Conservation (phyloP, 139 green algal genomes). For the Chlamydomonas schloesseri region DNA sequence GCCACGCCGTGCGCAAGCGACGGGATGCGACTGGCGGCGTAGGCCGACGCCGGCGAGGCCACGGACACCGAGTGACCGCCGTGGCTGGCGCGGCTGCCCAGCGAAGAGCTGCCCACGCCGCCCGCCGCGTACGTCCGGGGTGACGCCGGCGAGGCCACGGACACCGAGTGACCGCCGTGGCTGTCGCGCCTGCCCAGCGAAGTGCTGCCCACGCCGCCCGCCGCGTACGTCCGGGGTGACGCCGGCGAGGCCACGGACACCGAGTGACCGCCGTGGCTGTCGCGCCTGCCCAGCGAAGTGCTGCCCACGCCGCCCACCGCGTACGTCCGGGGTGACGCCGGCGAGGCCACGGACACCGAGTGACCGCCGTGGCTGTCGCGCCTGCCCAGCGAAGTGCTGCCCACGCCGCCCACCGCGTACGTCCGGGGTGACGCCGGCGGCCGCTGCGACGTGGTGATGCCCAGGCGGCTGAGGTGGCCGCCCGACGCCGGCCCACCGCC, state of each 20-base stretch:
- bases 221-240: background rate
- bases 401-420: background rate
- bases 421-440: background rate
- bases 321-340: background rate
- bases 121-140: background rate
- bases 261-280: background rate
- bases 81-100: background rate
- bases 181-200: background rate
- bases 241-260: too few species aligned
- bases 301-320: background rate
- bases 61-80: background rate
- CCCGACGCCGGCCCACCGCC: background rate
- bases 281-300: background rate
- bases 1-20: background rate
- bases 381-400: background rate
- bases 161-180: background rate
- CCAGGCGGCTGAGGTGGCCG: conserved; percentile 20
- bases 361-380: background rate
- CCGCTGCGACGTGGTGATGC: background rate
- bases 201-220: background rate
- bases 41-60: too few species aligned
- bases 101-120: background rate
- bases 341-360: background rate
- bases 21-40: background rate
- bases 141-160: too few species aligned